Base-by-base conservation (phyloP, 306 rosid species). In the Prunus padus region DNA sequence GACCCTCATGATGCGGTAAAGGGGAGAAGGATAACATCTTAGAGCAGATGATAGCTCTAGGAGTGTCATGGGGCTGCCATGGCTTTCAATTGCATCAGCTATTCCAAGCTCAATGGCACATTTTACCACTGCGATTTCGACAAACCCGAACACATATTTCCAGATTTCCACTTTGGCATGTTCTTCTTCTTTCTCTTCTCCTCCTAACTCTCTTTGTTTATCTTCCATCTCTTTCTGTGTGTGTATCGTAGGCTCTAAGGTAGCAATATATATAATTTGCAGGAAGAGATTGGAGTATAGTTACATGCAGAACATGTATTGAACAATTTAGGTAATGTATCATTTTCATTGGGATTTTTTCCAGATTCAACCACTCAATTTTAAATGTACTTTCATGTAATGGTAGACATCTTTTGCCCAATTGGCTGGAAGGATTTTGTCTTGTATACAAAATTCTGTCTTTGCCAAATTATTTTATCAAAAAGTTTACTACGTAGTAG, bases 21-120 rank as follows among this genome's bases (percentile, higher is more conserved):
- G 77, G 13, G 42, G 20, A 11, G 65, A 31, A 5, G 79, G 44
- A 66, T 64, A 83, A 28, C 97, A 87, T 0, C 33, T 52, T 11
- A 86, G 70, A 22, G 86, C 22, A 22, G 90, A 68, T 5, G 95
- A 82, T 9, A 93, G 22, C 45, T 87, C 85, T 3, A 75, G 50
- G 6, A 90, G 78, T 25, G 93, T 81, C 64, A 93, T 81, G 71
- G 90, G 83, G 14, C 69, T 28, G 67, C 80, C 85, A 56, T 86
- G 82, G 2, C 22, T 74, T 82, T 87, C 97, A 3, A 90, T 82
- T 61, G 83, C 76, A 11, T 93, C 96, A 0, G 91, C 86, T 67
- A 93, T 82, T 65, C 84, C 83, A 11, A 93, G 91, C 65, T 93
- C 85, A 54, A 93, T 76, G 15, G 87, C 90, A 60, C 95, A 89